Conservation (phyloP, 2,329 filamentous ascomycete species). For the Fonsecaea multimorphosa region DNA sequence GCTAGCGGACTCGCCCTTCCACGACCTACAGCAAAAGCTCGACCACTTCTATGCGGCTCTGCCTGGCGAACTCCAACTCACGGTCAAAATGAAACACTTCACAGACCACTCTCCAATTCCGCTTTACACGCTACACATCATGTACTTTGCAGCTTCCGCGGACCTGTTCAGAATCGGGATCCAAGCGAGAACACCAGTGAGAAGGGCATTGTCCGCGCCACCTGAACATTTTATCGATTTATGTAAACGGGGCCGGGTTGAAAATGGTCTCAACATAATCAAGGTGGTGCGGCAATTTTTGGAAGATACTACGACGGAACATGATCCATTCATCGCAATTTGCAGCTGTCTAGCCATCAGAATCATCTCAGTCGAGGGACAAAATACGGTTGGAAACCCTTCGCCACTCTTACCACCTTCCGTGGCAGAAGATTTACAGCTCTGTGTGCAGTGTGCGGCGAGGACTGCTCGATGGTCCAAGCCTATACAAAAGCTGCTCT, state of each 20-base stretch:
- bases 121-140: neutral
- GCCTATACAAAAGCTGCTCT: neutral
- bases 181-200: neutral
- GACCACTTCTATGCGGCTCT: neutral
- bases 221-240: no score
- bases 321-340: slow-evolving; percentile 3
- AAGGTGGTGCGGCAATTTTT: no score
- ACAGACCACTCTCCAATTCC: neutral
- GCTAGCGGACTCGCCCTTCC: neutral
- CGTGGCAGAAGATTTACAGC: neutral
- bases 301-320: neutral
- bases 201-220: neutral
- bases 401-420: neutral
- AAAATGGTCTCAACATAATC: no score
- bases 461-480: slow-evolving; percentile 2
- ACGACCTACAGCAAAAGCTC: neutral
- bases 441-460: neutral
- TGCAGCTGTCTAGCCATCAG: slow-evolving; percentile 3
- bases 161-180: neutral
- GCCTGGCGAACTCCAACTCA: neutral
- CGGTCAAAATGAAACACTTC: neutral
- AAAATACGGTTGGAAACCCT: neutral
- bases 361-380: neutral
- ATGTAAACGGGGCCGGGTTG: no score
- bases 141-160: neutral